Conservation (phyloP, 192 early-diverging fungal species). For the Backusella psychrophila region DNA sequence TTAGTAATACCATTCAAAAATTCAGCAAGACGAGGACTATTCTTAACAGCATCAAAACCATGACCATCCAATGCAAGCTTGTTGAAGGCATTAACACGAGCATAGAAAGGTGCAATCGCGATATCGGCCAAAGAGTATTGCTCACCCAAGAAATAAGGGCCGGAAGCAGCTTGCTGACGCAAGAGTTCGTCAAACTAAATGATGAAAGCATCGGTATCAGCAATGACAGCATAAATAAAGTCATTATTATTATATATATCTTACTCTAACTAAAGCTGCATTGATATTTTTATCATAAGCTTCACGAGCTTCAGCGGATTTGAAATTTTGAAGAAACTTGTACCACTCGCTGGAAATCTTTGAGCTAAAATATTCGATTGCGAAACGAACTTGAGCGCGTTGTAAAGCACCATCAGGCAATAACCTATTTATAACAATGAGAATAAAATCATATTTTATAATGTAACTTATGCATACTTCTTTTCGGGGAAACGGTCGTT, state of each 20-base stretch:
- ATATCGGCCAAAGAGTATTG: constrained; percentile 49
- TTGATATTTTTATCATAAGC: constrained; percentile 29
- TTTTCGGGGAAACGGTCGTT: constrained; percentile 60
- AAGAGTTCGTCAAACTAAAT: constrained; percentile 39
- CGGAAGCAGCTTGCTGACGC: constrained; percentile 26
- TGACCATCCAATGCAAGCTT: constrained; percentile 14
- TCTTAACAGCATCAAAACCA: background rate
- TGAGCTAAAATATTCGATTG: constrained; percentile 42
- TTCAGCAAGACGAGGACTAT: constrained; percentile 8
- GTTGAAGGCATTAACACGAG: constrained; percentile 25
- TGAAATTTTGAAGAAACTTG: constrained; percentile 22
- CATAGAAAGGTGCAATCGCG: constrained; percentile 42
- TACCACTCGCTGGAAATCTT: constrained; percentile 24
- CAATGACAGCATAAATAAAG: background rate
- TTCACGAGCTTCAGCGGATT: constrained; percentile 22
- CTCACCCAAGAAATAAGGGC: constrained; percentile 46
- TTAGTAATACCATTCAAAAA: constrained; percentile 9
- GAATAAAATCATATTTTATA: background rate
- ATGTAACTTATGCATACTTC: constrained; percentile 34
- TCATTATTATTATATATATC: background rate
- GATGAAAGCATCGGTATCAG: background rate
- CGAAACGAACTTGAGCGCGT: constrained; percentile 40
- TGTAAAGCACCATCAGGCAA: constrained; percentile 43
- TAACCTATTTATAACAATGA: constrained; percentile 27
- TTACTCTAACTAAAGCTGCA: constrained; percentile 22